Evolutionary conservation across 176 grass and related monocot genomes (phyloP).

Genomic region (Aechmea fasciata): DNA sequence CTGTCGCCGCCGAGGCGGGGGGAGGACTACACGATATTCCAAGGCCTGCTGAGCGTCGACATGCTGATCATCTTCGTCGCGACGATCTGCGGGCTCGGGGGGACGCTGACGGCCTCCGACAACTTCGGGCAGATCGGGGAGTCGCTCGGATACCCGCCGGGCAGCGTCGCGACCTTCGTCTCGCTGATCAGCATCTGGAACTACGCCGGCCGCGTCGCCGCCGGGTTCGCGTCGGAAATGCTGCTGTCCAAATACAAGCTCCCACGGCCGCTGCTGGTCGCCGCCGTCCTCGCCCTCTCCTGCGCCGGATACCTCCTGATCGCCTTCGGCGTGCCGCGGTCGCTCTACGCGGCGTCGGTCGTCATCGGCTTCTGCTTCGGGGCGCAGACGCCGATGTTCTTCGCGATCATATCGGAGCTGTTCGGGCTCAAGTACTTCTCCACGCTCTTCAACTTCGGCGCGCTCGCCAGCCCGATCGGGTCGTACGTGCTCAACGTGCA

Average conservation of each 20-base stretch:
- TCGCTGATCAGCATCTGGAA: constrained; percentile 88
- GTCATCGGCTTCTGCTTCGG: constrained; percentile 72
- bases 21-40: constrained; percentile 55
- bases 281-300: constrained; percentile 40
- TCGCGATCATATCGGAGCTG: constrained; percentile 74
- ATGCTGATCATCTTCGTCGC: constrained; percentile 61
- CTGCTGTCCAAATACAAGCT: constrained; percentile 36
- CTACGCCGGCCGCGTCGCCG: constrained; percentile 48
- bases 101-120: constrained; percentile 66
- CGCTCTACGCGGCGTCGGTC: constrained; percentile 36
- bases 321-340: constrained; percentile 50
- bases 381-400: constrained; percentile 63
- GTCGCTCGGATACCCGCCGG: constrained; percentile 38
- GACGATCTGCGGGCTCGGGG: constrained; percentile 58
- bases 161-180: constrained; percentile 67
- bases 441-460: constrained; percentile 69
- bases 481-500: constrained; percentile 54
- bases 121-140: constrained; percentile 76
- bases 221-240: constrained; percentile 54
- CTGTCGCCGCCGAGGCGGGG: constrained; percentile 49
- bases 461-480: constrained; percentile 55
- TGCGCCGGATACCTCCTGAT: constrained; percentile 70
- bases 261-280: constrained; percentile 49
- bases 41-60: constrained; percentile 61
- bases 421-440: constrained; percentile 87